Conservation (phyloP, 2,329 filamentous ascomycete genomes). For the Colletotrichum eleusines region DNA sequence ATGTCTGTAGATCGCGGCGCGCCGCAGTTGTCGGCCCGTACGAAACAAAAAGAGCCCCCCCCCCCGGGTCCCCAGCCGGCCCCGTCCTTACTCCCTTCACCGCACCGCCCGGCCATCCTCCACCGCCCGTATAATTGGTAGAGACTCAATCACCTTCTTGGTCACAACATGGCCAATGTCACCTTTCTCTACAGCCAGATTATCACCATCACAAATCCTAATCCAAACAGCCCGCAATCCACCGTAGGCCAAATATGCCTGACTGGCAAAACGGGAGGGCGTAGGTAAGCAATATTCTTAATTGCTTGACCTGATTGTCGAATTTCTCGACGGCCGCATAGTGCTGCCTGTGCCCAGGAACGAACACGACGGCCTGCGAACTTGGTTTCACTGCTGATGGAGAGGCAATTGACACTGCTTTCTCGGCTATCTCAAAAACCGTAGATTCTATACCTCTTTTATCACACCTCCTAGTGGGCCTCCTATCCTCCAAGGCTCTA, state of each 20-base stretch:
- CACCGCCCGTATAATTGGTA: neutral
- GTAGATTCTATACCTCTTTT: conserved; percentile 27
- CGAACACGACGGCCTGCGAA: conserved; percentile 13
- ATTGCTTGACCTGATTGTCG: neutral
- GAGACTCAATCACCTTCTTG: neutral
- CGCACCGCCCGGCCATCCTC: neutral
- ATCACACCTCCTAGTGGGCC: neutral
- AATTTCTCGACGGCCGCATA: neutral
- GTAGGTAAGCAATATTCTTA: neutral
- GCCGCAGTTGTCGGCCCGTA: neutral
- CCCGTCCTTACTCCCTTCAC: neutral
- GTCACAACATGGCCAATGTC: neutral
- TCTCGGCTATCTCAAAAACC: conserved; percentile 21
- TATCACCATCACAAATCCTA: neutral
- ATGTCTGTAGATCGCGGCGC: neutral
- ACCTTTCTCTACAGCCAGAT: neutral
- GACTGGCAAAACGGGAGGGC: neutral
- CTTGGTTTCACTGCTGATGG: neutral
- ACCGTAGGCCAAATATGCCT: neutral
- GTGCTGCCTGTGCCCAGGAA: neutral
- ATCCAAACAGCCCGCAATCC: neutral
- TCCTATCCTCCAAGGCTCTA: conserved; percentile 8
- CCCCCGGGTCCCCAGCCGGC: too few relatives aligned
- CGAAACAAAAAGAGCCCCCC: conserved; percentile 1
- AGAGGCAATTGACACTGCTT: neutral